These are phyloP conservation scores for Fusarium sterilihyphosum DNA, from an alignment of 2,329 filamentous ascomycete species.

Conservation along the genomic window DNA sequence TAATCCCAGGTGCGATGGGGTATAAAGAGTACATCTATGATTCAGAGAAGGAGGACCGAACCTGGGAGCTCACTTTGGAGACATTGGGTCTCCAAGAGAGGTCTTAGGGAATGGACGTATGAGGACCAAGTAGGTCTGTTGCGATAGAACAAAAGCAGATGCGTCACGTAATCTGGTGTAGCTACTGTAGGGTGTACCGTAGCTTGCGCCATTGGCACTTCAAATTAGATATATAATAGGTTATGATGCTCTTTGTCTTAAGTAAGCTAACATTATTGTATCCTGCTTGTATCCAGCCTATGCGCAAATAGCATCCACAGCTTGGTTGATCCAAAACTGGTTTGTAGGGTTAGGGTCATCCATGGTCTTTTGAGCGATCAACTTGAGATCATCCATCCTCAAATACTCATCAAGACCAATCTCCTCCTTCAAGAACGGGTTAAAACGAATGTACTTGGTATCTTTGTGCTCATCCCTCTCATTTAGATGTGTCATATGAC, in stretches of 20 bases:
- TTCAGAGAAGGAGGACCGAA: background rate
- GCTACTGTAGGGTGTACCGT: fast-evolving
- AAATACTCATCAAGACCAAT: conserved; percentile 30
- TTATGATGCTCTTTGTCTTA: fast-evolving
- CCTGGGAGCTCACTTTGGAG: background rate
- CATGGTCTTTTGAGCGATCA: background rate
- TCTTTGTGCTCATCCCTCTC: conserved; percentile 8
- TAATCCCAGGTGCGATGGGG: background rate
- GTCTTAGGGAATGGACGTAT: too few species aligned
- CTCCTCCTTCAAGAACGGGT: conserved; percentile 2
- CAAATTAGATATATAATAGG: fast-evolving
- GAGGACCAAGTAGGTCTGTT: background rate
- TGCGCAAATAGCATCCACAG: conserved; percentile 5
- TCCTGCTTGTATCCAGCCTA: background rate
- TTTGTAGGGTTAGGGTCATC: background rate
- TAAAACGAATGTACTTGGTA: conserved; percentile 18
- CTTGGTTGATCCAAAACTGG: background rate
- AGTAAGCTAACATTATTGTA: fast-evolving
- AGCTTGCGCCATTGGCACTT: background rate
- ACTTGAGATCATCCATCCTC: background rate
- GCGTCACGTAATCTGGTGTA: fast-evolving
- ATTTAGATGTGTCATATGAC: conserved; percentile 18
- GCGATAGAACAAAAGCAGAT: background rate
- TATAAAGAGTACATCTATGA: background rate
- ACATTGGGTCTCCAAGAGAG: background rate